These are phyloP conservation scores for Aspergillus jensenii DNA, from an alignment of 2,329 filamentous ascomycete genomes.

Conservation along the genomic window DNA sequence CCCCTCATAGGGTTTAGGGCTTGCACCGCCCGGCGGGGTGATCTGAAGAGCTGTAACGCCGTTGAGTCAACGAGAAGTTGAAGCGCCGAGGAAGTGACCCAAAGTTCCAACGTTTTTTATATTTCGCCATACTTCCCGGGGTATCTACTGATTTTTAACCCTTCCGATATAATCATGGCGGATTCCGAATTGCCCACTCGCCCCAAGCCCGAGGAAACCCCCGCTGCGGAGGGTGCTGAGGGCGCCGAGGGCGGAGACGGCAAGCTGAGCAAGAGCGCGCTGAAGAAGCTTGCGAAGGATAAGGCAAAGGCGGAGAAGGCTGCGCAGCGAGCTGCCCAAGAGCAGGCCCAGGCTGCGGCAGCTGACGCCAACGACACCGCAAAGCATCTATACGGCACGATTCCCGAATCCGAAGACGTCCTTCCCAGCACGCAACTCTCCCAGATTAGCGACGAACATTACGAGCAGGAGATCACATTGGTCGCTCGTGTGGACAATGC, in stretches of 20 bases:
- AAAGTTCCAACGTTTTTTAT: not conserved
- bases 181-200: conserved; percentile 41
- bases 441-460: conserved; percentile 56
- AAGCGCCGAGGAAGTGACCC: conserved; percentile 4
- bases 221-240: conserved; percentile 33
- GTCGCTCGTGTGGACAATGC: conserved; percentile 84
- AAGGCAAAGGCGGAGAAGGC: conserved; percentile 86
- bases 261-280: conserved; percentile 68
- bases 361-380: conserved; percentile 59
- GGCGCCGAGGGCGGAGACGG: conserved; percentile 39
- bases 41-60: conserved; percentile 13
- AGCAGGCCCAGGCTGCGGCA: conserved; percentile 67
- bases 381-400: conserved; percentile 77
- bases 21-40: conserved; percentile 29
- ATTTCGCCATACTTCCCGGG: not conserved
- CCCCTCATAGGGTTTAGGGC: conserved; percentile 40
- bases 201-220: conserved; percentile 39
- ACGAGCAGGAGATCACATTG: conserved; percentile 71
- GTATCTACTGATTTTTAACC: not conserved
- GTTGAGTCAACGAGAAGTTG: conserved; percentile 10
- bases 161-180: conserved; percentile 29
- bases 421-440: conserved; percentile 61
- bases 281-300: conserved; percentile 86
- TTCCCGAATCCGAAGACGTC: conserved; percentile 59
- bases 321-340: conserved; percentile 67